Percentiles rank a stretch among this genome's conserved stretches.
phyloP scores from a whole-genome alignment of 225 moss, liverwort and hornwort genomes.

The Neckera pumila region DNA sequence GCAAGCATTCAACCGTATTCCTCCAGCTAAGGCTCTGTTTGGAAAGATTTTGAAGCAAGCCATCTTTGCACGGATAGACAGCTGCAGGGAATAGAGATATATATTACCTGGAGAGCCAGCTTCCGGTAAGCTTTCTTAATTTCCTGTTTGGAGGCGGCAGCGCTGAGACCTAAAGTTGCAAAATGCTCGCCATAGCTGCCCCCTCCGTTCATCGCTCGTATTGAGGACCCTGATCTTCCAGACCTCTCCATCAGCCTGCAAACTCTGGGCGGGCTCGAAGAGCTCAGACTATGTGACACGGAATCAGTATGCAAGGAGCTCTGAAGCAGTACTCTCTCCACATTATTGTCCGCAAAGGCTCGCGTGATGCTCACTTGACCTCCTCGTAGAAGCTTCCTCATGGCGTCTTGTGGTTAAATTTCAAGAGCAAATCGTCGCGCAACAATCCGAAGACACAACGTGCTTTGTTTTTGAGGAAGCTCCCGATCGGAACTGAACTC shows the following conservation, averaged over 20 bases:
- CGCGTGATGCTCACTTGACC: slow-evolving; percentile 24
- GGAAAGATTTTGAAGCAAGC: background rate
- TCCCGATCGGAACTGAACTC: background rate
- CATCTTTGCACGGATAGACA: background rate
- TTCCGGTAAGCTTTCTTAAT: slow-evolving; percentile 72
- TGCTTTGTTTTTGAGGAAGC: background rate
- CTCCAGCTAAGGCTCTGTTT: background rate
- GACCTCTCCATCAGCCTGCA: slow-evolving; percentile 14
- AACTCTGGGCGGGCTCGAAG: slow-evolving; percentile 11
- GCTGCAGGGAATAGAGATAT: background rate
- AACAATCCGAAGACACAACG: background rate
- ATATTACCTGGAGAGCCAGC: slow-evolving; percentile 59
- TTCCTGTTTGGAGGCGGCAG: slow-evolving; percentile 63
- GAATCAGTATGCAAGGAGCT: slow-evolving; percentile 18
- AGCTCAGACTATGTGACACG: slow-evolving; percentile 15
- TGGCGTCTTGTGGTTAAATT: background rate
- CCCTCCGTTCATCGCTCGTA: slow-evolving; percentile 11
- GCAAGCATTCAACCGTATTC: background rate
- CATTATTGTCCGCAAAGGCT: slow-evolving; percentile 23
- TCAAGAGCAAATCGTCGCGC: background rate
- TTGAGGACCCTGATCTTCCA: background rate
- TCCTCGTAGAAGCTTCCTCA: slow-evolving; percentile 39
- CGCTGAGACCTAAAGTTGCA: slow-evolving; percentile 49
- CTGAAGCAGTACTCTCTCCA: slow-evolving; percentile 25
- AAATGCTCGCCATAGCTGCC: slow-evolving; percentile 38